Evolutionary conservation across 2,329 filamentous ascomycete genomes (phyloP), one percentile per base, ranked within the genome.

Genomic region (Cyphellophora europaea): DNA sequence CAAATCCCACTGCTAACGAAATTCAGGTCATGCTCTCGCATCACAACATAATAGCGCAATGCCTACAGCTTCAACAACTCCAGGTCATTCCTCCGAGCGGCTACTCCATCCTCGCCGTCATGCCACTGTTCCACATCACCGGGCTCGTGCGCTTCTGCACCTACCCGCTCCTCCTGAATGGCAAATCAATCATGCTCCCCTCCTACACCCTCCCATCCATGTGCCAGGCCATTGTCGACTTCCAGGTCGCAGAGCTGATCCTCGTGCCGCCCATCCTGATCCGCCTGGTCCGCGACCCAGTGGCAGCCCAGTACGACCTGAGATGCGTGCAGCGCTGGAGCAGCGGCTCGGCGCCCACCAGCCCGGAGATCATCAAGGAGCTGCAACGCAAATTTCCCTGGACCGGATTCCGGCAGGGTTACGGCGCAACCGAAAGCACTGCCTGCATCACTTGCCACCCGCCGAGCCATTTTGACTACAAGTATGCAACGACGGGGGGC

Each of bases 371-470:
- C 37, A 62, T 79, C 15, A 63, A 69, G 18, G 60, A 68, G 15
- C 56, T 80, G 11, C 56, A 71, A 37, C 60, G 63, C 38, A 69
- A 67, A 36, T 79, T 78, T 46, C 76, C 75, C 0, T 56, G 65
- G 1, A 74, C 69, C 0, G 73, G 72, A 0, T 77, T 80, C 52
- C 72, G 74, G 43, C 77, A 79, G 49, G 75, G 74, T 1, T 81
- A 79, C 46, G 77, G 77, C n/a, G 79, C 81, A 71, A 82, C 77
- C 0, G 77, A 80, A 52, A 71, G 65, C 2, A 79, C 74, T 49
- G 66, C 63, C 1, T 79, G 73, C 43, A 76, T 82, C 41, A 76
- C 74, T 0, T 65, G 70, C 0, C 75, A 79, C 37, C 72, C 76
- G 5, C 69, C 68, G 0, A 61, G 64, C 1, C 64, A 68, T 29